Percentiles rank a stretch among this genome's conserved stretches.
Evolutionary conservation across 179 eudicot genomes (phyloP).

Genomic region (Spinacia oleracea): DNA sequence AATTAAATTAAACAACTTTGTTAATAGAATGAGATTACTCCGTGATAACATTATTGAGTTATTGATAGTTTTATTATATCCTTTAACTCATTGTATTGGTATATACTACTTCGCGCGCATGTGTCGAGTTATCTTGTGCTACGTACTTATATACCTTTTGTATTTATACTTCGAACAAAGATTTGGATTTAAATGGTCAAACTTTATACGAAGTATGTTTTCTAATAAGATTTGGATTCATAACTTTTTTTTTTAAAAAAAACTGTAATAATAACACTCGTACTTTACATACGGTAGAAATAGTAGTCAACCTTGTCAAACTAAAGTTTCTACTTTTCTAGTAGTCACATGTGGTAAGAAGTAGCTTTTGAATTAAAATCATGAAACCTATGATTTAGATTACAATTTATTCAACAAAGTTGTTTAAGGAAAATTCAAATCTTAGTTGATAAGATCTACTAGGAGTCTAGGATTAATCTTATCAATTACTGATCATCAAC

Average conservation of each 20-base stretch:
- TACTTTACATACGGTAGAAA: not conserved
- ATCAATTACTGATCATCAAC: not conserved
- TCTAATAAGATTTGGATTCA: too few species aligned
- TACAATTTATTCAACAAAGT: not conserved
- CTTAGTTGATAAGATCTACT: not conserved
- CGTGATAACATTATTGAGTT: too few species aligned
- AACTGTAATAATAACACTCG: too few species aligned
- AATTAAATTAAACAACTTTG: too few species aligned
- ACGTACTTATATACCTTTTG: too few species aligned
- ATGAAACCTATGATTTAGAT: constrained; percentile 10
- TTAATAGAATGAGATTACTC: not conserved
- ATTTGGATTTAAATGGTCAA: too few species aligned
- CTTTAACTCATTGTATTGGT: not conserved
- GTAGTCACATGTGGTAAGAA: constrained; percentile 6
- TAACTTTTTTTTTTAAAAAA: too few species aligned
- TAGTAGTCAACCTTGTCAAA: constrained; percentile 7
- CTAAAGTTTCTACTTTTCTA: not conserved
- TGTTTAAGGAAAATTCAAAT: not conserved
- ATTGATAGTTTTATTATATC: not conserved
- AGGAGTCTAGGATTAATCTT: too few species aligned
- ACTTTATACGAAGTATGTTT: too few species aligned
- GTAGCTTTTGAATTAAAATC: not conserved
- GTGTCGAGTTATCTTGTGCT: not conserved
- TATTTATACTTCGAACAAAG: too few species aligned
- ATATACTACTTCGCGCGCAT: too few species aligned